Percentiles rank a stretch among this genome's conserved stretches.
phyloP scores from a whole-genome alignment of 2,329 filamentous ascomycete genomes.

The Leptosphaerulina australis region DNA sequence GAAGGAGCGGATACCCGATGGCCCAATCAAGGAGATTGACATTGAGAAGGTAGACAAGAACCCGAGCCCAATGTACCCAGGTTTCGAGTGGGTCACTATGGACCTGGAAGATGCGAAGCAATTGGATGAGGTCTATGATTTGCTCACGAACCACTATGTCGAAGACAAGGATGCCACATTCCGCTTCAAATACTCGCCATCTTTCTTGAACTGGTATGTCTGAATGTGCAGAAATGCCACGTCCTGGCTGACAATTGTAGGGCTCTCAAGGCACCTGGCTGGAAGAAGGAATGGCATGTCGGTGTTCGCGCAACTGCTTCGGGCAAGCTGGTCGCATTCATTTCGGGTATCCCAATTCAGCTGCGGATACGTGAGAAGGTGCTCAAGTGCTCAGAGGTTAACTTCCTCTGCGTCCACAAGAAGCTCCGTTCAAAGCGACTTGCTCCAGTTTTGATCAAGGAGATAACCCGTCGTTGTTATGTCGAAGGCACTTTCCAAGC shows the following conservation, averaged over 20 bases:
- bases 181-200: conserved; percentile 91
- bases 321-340: conserved; percentile 90
- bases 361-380: conserved; percentile 78
- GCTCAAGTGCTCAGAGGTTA: conserved; percentile 87
- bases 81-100: conserved; percentile 94
- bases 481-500: conserved; percentile 87
- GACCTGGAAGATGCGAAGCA: conserved; percentile 78
- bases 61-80: conserved; percentile 71
- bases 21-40: conserved; percentile 81
- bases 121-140: conserved; percentile 87
- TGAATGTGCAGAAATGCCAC: neutral
- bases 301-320: conserved; percentile 86
- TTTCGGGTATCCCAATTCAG: conserved; percentile 87
- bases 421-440: conserved; percentile 93
- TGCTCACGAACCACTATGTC: conserved; percentile 93
- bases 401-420: conserved; percentile 98
- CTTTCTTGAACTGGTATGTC: conserved; percentile 84
- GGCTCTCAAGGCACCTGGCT: conserved; percentile 93
- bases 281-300: conserved; percentile 93
- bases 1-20: conserved; percentile 65
- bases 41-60: conserved; percentile 79
- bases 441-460: conserved; percentile 93
- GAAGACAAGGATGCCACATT: conserved; percentile 98
- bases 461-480: conserved; percentile 93
- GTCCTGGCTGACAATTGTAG: conserved; percentile 52